Conservation (phyloP, 768 basidiomycete species). For the Russula sp. region DNA sequence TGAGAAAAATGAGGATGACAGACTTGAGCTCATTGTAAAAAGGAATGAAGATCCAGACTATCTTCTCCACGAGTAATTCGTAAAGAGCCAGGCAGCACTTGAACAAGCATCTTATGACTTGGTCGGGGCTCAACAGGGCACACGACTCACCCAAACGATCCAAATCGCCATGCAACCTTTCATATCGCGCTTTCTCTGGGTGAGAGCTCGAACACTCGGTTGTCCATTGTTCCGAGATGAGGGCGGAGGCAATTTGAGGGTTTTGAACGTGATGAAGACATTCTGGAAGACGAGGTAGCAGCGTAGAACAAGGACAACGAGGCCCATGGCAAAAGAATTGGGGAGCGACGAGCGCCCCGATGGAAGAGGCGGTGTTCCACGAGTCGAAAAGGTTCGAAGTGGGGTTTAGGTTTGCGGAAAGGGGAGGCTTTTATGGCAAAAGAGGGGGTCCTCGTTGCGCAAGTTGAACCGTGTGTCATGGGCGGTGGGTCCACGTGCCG, state of each 20-base stretch:
- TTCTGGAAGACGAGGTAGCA: slow-evolving; percentile 69
- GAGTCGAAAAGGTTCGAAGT: slow-evolving; percentile 11
- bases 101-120: slow-evolving; percentile 20
- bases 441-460: slow-evolving; percentile 16
- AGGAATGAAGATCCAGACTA: slow-evolving; percentile 67
- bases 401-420: neutral
- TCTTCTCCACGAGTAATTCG: slow-evolving; percentile 57
- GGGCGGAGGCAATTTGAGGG: slow-evolving; percentile 59
- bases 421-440: slow-evolving; percentile 13
- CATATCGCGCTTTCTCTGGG: slow-evolving; percentile 77
- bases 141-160: slow-evolving; percentile 70
- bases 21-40: slow-evolving; percentile 84
- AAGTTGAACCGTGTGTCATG: slow-evolving; percentile 7
- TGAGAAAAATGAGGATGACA: slow-evolving; percentile 62
- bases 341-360: slow-evolving; percentile 15
- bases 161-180: slow-evolving; percentile 81
- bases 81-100: slow-evolving; percentile 66
- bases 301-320: slow-evolving; percentile 62
- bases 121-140: slow-evolving; percentile 4
- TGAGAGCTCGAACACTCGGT: slow-evolving; percentile 59
- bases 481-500: slow-evolving; percentile 13
- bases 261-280: slow-evolving; percentile 81
- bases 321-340: slow-evolving; percentile 44
- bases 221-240: slow-evolving; percentile 49
- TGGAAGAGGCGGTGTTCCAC: slow-evolving; percentile 17